Evolutionary conservation across 2,329 filamentous ascomycete genomes (phyloP).

Genomic region (Coniella lustricola): DNA sequence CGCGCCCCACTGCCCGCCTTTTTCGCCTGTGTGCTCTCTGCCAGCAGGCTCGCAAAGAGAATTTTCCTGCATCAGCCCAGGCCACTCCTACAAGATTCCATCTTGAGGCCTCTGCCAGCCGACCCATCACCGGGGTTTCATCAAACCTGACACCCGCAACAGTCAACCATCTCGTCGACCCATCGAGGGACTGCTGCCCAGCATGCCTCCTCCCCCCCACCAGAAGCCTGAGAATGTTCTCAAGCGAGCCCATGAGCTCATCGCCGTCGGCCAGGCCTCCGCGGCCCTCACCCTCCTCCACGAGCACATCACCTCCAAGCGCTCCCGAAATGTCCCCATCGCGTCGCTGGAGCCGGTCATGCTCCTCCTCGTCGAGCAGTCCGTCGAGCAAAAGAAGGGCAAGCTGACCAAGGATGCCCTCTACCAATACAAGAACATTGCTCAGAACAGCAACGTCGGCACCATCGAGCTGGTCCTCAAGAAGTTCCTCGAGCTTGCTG

Average conservation of each 20-base stretch:
- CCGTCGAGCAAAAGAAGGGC: constrained; percentile 94
- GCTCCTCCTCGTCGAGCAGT: constrained; percentile 94
- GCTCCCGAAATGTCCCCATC: constrained; percentile 95
- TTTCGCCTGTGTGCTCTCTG: neutral
- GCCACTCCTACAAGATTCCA: neutral
- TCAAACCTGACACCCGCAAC: neutral
- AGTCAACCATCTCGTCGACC: neutral
- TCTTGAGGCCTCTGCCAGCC: neutral
- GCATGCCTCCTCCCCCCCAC: constrained; percentile 84
- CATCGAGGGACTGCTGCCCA: constrained; percentile 14
- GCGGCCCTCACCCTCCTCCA: constrained; percentile 92
- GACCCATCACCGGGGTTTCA: neutral
- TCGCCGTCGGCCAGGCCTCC: constrained; percentile 88
- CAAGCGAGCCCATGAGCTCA: constrained; percentile 97
- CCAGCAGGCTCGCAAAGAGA: neutral
- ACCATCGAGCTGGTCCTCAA: constrained; percentile 98
- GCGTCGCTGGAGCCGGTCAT: constrained; percentile 95
- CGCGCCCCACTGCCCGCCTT: constrained; percentile 2
- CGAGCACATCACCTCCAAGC: constrained; percentile 98
- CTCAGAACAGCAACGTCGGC: constrained; percentile 95
- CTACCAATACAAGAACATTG: constrained; percentile 99
- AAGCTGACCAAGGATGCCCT: constrained; percentile 98
- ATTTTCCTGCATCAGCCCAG: constrained; percentile 1
- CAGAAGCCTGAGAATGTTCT: constrained; percentile 99
- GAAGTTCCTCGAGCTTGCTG: constrained; percentile 95